A percentile compares a stretch with the other conserved stretches of the same genome.
Evolutionary conservation across 1,284 basidiomycete genomes (phyloP).

Genomic region (Cronartium ribicola): DNA sequence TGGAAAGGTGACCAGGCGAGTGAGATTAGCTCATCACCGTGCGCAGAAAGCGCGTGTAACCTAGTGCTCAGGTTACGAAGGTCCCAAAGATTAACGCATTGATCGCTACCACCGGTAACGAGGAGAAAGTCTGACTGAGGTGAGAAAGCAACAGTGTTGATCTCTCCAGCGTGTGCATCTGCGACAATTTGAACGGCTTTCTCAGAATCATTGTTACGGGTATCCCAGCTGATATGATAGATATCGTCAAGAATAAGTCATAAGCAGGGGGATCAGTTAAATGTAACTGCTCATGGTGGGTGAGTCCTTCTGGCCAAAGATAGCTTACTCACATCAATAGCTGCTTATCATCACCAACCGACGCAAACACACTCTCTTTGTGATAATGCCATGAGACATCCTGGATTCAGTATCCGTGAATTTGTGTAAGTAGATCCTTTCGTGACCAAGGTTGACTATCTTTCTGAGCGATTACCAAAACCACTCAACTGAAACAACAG

Average conservation of each 20-base stretch:
- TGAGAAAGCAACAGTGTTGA: slow-evolving; percentile 85
- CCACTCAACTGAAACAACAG: slow-evolving; percentile 59
- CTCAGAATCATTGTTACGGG: slow-evolving; percentile 61
- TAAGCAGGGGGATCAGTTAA: not conserved
- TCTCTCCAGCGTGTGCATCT: slow-evolving; percentile 83
- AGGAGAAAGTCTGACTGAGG: slow-evolving; percentile 78
- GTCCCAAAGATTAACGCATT: slow-evolving; percentile 89
- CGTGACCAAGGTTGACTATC: slow-evolving; percentile 20
- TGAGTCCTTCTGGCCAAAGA: slow-evolving; percentile 24
- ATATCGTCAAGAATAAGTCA: slow-evolving; percentile 14
- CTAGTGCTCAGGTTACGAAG: slow-evolving; percentile 72
- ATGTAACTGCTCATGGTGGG: not conserved
- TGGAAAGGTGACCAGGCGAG: slow-evolving; percentile 93
- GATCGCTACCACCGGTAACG: slow-evolving; percentile 85
- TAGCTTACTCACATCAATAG: slow-evolving; percentile 70
- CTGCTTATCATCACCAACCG: slow-evolving; percentile 94
- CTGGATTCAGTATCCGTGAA: slow-evolving; percentile 57
- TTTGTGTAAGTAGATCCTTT: not conserved
- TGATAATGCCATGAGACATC: slow-evolving; percentile 94
- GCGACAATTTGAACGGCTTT: slow-evolving; percentile 66
- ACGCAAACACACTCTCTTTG: slow-evolving; percentile 80
- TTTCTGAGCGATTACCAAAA: slow-evolving; percentile 49
- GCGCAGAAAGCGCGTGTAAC: slow-evolving; percentile 85
- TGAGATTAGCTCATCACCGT: slow-evolving; percentile 90
- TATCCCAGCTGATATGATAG: slow-evolving; percentile 75